Evolutionary conservation across 441 rosid species (phyloP).

Genomic region (Syzygium malaccense): DNA sequence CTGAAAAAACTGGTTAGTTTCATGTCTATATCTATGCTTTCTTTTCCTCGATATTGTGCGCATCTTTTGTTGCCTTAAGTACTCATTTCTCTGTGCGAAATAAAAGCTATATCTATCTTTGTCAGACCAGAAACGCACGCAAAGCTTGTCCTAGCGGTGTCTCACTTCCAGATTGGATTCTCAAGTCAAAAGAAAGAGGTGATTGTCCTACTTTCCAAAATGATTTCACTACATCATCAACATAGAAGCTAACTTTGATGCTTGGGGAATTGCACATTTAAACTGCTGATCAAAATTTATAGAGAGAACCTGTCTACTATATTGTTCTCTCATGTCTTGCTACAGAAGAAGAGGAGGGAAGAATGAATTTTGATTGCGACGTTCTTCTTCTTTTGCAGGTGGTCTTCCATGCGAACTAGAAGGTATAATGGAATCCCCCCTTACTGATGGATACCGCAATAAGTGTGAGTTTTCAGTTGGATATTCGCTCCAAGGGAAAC

Average conservation of each 20-base stretch:
- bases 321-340: not conserved
- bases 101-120: conserved; percentile 5
- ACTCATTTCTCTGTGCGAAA: not conserved
- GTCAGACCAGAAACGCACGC: conserved; percentile 86
- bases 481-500: conserved; percentile 69
- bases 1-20: conserved; percentile 15
- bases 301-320: not conserved
- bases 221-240: not conserved
- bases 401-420: conserved; percentile 86
- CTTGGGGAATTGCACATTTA: not conserved
- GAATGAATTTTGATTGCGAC: not conserved
- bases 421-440: conserved; percentile 79
- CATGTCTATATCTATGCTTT: not conserved
- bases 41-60: not conserved
- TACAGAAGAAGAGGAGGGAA: not conserved
- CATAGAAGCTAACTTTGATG: not conserved
- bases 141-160: conserved; percentile 21
- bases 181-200: conserved; percentile 81
- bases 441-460: conserved; percentile 83
- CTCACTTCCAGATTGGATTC: conserved; percentile 82
- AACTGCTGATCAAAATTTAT: not conserved
- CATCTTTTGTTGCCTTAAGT: not conserved
- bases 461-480: conserved; percentile 98
- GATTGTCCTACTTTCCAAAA: not conserved
- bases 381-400: conserved; percentile 29